Evolutionary conservation across 352 stramenopile genomes (phyloP), one percentile per base, ranked within the genome.

Genomic region (Peronospora tabacina): DNA sequence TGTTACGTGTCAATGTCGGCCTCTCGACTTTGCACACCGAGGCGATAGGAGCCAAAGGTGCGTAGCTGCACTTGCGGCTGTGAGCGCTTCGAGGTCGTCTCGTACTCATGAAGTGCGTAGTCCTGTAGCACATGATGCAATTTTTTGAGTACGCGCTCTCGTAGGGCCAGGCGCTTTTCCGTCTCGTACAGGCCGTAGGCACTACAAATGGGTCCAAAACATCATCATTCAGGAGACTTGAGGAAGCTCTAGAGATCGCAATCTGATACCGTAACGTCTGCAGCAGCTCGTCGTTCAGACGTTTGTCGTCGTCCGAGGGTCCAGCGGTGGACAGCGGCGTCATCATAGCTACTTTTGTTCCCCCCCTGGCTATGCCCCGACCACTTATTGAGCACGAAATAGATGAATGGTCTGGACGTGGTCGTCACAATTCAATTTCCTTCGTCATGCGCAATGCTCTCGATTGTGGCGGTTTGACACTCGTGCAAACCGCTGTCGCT

Each of bases 41-140:
- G 75, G 5, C 82, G 69, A 39, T 85, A 95, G 0, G 90, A 97
- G 33, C 95, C 95, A 70, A 98, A 98, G 3, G 86, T 95, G 30
- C 83, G 72, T 9, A 97, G 53, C 45, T 90, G 66, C 43, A 91
- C 16, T n/a, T 45, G 13, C n/a, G 16, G 16, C 7, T 34, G 2
- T 36, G 11, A 5, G 29, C 58, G 50, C 52, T 61, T 79, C 15
- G 34, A 37, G 6, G 58, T 43, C 2, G 70, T 66, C 7, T 85
- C 60, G 0, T 55, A 33, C 65, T 93, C 81, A 36, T 90, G 67
- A 24, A 89, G 59, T 7, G 78, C 79, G 56, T 87, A 94, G 41
- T 95, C 77, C 10, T 89, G 58, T 17, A 94, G 44, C 26, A 94
- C 70, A 11, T 55, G 47, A 2, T 64, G 64, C 37, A 95, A 57